These are phyloP conservation scores for Venturia oleaginea DNA, from an alignment of 2,329 filamentous ascomycete genomes.

Conservation along the genomic window DNA sequence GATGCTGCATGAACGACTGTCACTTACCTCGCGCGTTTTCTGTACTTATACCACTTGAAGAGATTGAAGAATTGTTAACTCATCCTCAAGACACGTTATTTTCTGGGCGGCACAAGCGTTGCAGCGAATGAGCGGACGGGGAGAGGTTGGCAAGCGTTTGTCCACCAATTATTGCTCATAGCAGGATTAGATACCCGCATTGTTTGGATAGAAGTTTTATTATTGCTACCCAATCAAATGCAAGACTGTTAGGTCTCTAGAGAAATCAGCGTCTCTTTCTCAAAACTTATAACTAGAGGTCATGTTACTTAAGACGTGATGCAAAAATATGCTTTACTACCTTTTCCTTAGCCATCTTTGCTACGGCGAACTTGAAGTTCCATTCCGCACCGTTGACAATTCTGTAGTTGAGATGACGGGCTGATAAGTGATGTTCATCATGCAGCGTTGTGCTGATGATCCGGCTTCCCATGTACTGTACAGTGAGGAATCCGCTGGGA, in stretches of 20 bases:
- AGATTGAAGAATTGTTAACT: background rate
- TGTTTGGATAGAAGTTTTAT: background rate
- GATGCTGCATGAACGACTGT: background rate
- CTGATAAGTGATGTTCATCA: no score
- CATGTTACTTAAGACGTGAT: no score
- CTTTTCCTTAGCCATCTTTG: no score
- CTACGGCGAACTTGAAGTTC: no score
- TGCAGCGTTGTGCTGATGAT: no score
- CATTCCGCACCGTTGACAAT: no score
- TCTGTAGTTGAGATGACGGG: no score
- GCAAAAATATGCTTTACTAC: no score
- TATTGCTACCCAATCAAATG: background rate
- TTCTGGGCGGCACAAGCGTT: background rate
- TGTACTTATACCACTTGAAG: constrained; percentile 6
- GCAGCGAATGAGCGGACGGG: background rate
- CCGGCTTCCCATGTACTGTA: no score
- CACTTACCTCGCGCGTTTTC: background rate
- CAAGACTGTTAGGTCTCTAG: background rate
- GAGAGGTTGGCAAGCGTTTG: background rate
- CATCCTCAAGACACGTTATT: constrained; percentile 1
- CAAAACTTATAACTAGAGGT: background rate
- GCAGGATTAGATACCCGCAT: background rate
- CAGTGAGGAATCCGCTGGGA: no score
- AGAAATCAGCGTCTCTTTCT: background rate
- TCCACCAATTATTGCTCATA: background rate